phyloP scores from a whole-genome alignment of 331 rosid species.

The Malus hybrid region DNA sequence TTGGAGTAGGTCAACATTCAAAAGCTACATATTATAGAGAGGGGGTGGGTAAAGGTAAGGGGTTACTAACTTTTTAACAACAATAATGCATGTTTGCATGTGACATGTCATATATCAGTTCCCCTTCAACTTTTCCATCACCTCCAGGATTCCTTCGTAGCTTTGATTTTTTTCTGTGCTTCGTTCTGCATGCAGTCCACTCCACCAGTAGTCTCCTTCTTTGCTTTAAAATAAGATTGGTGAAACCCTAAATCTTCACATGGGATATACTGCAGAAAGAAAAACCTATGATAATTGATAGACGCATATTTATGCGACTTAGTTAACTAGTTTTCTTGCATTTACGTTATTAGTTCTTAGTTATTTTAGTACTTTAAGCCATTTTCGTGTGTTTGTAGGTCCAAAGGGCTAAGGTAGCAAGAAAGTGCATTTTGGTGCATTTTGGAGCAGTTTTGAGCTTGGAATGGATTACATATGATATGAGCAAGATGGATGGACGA shows the following conservation, averaged over 20 bases:
- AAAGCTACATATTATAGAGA: slow-evolving; percentile 19
- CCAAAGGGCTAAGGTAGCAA: too few species aligned
- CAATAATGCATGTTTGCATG: slow-evolving; percentile 37
- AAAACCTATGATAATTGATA: not conserved
- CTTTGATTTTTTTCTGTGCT: not conserved
- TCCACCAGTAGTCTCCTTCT: slow-evolving; percentile 30
- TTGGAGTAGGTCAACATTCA: slow-evolving; percentile 24
- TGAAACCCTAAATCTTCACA: slow-evolving; percentile 30
- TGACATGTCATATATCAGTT: slow-evolving; percentile 27
- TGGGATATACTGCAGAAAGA: slow-evolving; percentile 12
- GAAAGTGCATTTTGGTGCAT: too few species aligned
- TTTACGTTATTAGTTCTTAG: too few species aligned
- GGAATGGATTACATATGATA: too few species aligned
- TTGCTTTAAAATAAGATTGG: slow-evolving; percentile 21
- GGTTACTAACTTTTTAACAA: slow-evolving; percentile 20
- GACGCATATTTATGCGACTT: too few species aligned
- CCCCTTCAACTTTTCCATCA: not conserved
- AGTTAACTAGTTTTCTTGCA: too few species aligned
- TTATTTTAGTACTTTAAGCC: too few species aligned
- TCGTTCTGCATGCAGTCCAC: not conserved
- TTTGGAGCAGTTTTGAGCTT: too few species aligned
- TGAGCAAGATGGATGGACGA: too few species aligned
- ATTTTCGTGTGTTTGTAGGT: too few species aligned
- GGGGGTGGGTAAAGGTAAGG: slow-evolving; percentile 13
- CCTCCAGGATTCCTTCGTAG: not conserved